A percentile compares a stretch with the other conserved stretches of the same genome.
Conservation (phyloP, 192 early-diverging fungal species). For the Backusella mclennaniae region DNA sequence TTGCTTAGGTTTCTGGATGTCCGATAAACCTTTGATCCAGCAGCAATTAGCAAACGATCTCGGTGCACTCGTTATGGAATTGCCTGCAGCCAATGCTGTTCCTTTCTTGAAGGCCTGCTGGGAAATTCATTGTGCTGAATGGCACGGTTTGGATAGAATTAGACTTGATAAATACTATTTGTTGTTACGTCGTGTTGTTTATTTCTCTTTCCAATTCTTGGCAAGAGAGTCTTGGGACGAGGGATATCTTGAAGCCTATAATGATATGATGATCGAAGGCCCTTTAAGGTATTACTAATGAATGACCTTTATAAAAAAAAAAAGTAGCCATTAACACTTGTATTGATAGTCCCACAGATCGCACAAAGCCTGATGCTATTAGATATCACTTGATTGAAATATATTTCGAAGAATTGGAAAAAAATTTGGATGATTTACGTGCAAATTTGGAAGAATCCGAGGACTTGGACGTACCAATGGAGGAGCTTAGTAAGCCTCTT, state of each 20-base stretch:
- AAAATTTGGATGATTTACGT: slow-evolving; percentile 48
- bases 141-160: slow-evolving; percentile 78
- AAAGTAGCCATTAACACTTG: not conserved
- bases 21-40: slow-evolving; percentile 91
- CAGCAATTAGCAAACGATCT: slow-evolving; percentile 83
- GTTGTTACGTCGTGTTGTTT: slow-evolving; percentile 64
- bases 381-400: slow-evolving; percentile 71
- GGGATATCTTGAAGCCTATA: slow-evolving; percentile 50
- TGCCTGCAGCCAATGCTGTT: slow-evolving; percentile 49
- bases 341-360: slow-evolving; percentile 50
- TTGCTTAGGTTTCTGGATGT: slow-evolving; percentile 87
- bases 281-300: slow-evolving; percentile 55
- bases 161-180: slow-evolving; percentile 82
- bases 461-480: slow-evolving; percentile 42
- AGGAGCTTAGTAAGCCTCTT: slow-evolving; percentile 52
- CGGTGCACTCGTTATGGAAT: slow-evolving; percentile 52
- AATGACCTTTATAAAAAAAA: not conserved
- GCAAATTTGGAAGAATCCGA: slow-evolving; percentile 29
- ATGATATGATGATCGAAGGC: slow-evolving; percentile 50
- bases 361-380: slow-evolving; percentile 64
- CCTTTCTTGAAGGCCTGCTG: slow-evolving; percentile 64
- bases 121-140: slow-evolving; percentile 64
- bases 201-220: slow-evolving; percentile 61
- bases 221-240: slow-evolving; percentile 57
- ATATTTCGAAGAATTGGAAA: slow-evolving; percentile 70